Conservation (phyloP, 352 stramenopile genomes). For the Phytophthora colocasiae region DNA sequence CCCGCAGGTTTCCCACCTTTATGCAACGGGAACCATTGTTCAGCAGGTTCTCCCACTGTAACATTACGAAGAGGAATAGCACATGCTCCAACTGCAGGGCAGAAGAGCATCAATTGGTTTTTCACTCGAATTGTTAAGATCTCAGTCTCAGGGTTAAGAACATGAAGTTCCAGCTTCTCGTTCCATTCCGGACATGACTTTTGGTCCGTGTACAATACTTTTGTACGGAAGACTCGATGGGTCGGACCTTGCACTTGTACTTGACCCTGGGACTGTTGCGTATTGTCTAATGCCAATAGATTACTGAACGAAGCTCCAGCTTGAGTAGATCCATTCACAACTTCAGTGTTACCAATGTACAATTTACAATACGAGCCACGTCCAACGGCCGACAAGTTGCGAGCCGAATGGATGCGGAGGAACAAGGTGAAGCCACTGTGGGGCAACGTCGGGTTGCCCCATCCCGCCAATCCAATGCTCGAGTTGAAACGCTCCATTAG, state of each 20-base stretch:
- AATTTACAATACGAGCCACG: constrained; percentile 71
- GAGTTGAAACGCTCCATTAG: constrained; percentile 28
- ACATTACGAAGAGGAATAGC: constrained; percentile 62
- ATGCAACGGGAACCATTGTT: constrained; percentile 69
- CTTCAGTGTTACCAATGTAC: constrained; percentile 63
- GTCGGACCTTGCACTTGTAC: constrained; percentile 11
- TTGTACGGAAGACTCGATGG: constrained; percentile 67
- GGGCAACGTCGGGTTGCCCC: constrained; percentile 28
- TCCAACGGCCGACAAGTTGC: constrained; percentile 52
- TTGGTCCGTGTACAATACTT: constrained; percentile 47
- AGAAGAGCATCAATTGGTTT: constrained; percentile 70
- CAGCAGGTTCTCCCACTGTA: constrained; percentile 45
- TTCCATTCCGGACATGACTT: constrained; percentile 69
- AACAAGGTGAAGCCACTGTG: constrained; percentile 58
- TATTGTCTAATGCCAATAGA: constrained; percentile 14
- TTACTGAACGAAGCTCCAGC: constrained; percentile 37
- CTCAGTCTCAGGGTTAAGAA: constrained; percentile 56
- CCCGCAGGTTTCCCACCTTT: constrained; percentile 51
- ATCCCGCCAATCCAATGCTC: constrained; percentile 29
- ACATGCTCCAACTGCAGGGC: constrained; percentile 59
- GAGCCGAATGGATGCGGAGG: constrained; percentile 67
- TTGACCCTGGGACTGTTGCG: neutral
- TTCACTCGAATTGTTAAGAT: constrained; percentile 75
- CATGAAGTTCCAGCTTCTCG: constrained; percentile 73
- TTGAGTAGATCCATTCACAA: constrained; percentile 47